phyloP scores from a whole-genome alignment of 2,329 filamentous ascomycete species.

The Pseudogymnoascus sp. region DNA sequence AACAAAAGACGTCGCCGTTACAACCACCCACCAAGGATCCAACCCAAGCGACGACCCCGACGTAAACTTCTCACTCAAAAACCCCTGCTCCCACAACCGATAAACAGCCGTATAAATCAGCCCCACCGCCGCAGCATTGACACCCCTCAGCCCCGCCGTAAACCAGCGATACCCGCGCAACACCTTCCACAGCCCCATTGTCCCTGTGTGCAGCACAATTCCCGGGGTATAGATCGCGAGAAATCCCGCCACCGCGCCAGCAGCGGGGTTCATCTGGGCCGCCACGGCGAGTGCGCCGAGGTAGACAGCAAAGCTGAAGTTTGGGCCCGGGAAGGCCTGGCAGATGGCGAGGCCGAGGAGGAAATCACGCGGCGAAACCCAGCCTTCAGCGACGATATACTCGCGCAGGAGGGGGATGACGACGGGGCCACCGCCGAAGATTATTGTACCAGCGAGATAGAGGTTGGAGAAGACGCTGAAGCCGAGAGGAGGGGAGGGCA shows the following conservation, averaged over 20 bases:
- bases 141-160: conserved; percentile 42
- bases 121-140: conserved; percentile 54
- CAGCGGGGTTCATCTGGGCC: conserved; percentile 21
- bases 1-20: conserved; percentile 43
- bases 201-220: conserved; percentile 41
- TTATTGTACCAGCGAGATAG: conserved; percentile 62
- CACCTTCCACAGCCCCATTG: conserved; percentile 48
- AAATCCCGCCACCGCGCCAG: conserved; percentile 39
- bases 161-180: conserved; percentile 41
- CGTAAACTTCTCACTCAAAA: conserved; percentile 41
- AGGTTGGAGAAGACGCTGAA: conserved; percentile 63
- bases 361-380: conserved; percentile 64
- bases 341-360: conserved; percentile 64
- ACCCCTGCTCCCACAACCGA: conserved; percentile 54
- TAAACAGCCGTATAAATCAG: conserved; percentile 59
- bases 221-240: conserved; percentile 48
- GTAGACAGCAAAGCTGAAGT: conserved; percentile 54
- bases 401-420: conserved; percentile 56
- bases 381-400: conserved; percentile 58
- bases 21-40: conserved; percentile 58
- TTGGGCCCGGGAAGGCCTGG: conserved; percentile 60
- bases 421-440: conserved; percentile 51
- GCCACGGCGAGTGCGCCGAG: conserved; percentile 44
- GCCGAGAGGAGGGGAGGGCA: conserved; percentile 36
- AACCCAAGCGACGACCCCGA: conserved; percentile 45